Evolutionary conservation across 495 filamentous ascomycete genomes (phyloP).

Genomic region (Talaromyces thailandensis): DNA sequence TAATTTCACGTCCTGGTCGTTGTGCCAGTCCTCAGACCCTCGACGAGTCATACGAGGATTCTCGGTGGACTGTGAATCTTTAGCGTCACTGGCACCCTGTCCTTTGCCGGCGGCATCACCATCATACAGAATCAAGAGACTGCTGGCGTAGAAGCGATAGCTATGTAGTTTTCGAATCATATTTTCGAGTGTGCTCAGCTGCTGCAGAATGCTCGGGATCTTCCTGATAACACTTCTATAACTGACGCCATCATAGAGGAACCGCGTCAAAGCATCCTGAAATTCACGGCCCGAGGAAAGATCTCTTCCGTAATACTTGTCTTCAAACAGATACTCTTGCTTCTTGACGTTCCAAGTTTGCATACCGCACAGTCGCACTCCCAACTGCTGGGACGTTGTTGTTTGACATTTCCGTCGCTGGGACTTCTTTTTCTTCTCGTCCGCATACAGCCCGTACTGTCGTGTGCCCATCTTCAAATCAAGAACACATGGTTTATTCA

Average conservation of each 20-base stretch:
- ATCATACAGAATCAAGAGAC: conserved; percentile 90
- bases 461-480: conserved; percentile 99
- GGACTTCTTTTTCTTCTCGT: conserved; percentile 83
- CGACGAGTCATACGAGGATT: conserved; percentile 16
- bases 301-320: conserved; percentile 93
- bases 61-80: conserved; percentile 4
- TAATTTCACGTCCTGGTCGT: conserved; percentile 56
- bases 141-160: conserved; percentile 94
- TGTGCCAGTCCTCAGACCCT: conserved; percentile 35
- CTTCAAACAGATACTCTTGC: conserved; percentile 78
- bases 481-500: conserved; percentile 92
- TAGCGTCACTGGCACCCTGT: conserved; percentile 11
- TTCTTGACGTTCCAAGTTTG: conserved; percentile 88
- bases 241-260: conserved; percentile 85
- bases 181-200: conserved; percentile 68
- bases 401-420: conserved; percentile 86
- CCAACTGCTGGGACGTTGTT: conserved; percentile 85
- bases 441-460: conserved; percentile 92
- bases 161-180: conserved; percentile 72
- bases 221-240: conserved; percentile 68
- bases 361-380: conserved; percentile 90
- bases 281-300: conserved; percentile 86
- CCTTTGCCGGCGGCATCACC: conserved; percentile 43
- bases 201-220: conserved; percentile 78
- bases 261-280: conserved; percentile 77